A percentile compares a stretch with the other conserved stretches of the same genome.
Conservation (phyloP, 2,329 filamentous ascomycete species). For the Paraphaeosphaeria minitans region DNA sequence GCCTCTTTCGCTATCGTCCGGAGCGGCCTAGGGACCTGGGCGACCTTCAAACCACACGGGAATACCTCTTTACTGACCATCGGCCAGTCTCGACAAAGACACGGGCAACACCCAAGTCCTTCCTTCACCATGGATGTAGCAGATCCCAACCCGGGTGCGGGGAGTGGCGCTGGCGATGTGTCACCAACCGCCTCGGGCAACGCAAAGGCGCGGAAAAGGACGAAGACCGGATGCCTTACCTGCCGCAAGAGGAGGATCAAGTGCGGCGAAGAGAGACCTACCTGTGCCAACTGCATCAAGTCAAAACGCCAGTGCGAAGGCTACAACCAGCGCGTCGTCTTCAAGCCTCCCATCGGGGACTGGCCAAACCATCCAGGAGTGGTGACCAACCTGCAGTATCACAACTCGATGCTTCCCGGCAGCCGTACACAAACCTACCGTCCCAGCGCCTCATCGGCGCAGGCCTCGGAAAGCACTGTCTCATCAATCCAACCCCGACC, state of each 20-base stretch:
- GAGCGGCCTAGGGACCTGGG: conserved; percentile 12
- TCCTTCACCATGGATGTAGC: conserved; percentile 24
- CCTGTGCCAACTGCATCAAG: conserved; percentile 83
- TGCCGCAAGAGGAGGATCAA: conserved; percentile 96
- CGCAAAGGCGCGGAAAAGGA: conserved; percentile 58
- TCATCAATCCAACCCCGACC: conserved; percentile 38
- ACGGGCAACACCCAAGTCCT: neutral
- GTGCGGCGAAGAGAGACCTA: conserved; percentile 87
- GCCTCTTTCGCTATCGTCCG: conserved; percentile 14
- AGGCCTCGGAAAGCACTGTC: conserved; percentile 27
- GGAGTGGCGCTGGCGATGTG: conserved; percentile 31
- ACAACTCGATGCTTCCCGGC: conserved; percentile 47
- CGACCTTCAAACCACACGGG: conserved; percentile 9
- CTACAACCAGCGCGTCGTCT: conserved; percentile 79
- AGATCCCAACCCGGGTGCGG: conserved; percentile 25
- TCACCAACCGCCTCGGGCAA: conserved; percentile 36
- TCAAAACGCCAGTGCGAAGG: conserved; percentile 84
- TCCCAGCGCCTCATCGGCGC: conserved; percentile 18
- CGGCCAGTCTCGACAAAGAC: neutral
- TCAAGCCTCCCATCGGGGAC: conserved; percentile 73
- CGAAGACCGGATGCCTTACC: conserved; percentile 91
- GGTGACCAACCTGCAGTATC: conserved; percentile 45
- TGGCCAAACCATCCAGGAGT: conserved; percentile 47
- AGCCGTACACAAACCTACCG: conserved; percentile 29
- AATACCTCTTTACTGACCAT: conserved; percentile 13